Conservation (phyloP, 306 rosid genomes). For the Bauhinia variegata region DNA sequence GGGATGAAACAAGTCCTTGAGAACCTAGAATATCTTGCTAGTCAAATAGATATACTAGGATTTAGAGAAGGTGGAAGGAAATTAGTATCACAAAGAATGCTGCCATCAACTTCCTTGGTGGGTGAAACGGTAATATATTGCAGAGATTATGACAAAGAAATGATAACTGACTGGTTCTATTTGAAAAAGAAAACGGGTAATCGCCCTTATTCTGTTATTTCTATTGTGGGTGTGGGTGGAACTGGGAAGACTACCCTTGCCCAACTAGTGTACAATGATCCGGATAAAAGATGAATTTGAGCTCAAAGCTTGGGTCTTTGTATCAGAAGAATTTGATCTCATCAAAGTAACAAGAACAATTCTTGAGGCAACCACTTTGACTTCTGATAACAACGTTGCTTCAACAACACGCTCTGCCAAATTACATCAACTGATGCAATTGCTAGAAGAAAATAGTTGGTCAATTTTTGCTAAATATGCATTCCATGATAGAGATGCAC, state of each 20-base stretch:
- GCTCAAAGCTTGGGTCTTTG: slow-evolving; percentile 20
- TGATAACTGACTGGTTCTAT: not conserved
- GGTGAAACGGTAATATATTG: too few relatives aligned
- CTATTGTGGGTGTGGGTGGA: slow-evolving; percentile 31
- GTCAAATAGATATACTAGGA: not conserved
- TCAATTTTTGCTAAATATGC: slow-evolving; percentile 20
- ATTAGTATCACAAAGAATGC: not conserved
- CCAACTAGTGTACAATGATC: slow-evolving; percentile 17
- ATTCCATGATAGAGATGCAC: not conserved
- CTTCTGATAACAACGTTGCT: slow-evolving; percentile 13
- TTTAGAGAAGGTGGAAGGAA: slow-evolving; percentile 2
- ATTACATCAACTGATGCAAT: not conserved
- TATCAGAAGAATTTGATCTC: slow-evolving; percentile 24
- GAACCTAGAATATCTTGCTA: not conserved
- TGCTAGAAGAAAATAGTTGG: slow-evolving; percentile 33
- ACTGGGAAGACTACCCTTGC: slow-evolving; percentile 22
- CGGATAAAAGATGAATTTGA: not conserved
- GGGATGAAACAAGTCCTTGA: not conserved
- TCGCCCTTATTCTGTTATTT: not conserved
- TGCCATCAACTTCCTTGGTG: not conserved
- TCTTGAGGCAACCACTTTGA: slow-evolving; percentile 12
- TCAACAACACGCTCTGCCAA: not conserved
- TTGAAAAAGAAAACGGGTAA: not conserved
- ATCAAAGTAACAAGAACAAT: slow-evolving; percentile 2
- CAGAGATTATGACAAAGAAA: too few relatives aligned